Evolutionary conservation across 306 rosid species (phyloP), one percentile per base, ranked within the genome.

Genomic region (Castanea mollissima): DNA sequence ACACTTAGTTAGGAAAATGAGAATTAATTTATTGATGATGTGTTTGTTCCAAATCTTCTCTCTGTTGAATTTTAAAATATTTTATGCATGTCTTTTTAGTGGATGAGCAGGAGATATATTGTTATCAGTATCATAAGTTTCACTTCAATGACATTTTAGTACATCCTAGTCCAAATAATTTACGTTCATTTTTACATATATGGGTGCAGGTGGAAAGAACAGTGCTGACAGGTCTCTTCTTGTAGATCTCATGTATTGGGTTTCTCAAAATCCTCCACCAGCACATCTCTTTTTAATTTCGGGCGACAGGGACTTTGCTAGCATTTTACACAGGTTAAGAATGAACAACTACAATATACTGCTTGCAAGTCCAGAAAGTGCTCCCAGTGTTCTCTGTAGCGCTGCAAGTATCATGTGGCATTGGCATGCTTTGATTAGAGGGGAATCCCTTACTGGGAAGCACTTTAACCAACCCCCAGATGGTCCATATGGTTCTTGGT

Each of bases 361-460:
- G 88, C 92, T 95, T 23, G 99, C 99, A 35, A 69, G 79, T 79
- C 73, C 90, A 1, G 87, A 54, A 69, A 34, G 3, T 81, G 87
- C 92, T 84, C 86, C 92, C 18, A 76, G 83, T 55, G 89, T 86
- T 73, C 92, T 95, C 56, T 84, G 92, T 73, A 89, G 95, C 78
- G 98, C 98, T 58, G 98, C 99, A 80, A 95, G 94, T 80, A 88
- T 93, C 83, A 82, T 89, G 92, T 95, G 99, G 97, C 90, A 87
- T 12, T 95, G 99, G 98, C 5, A 85, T 74, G 85, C 92, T 46
- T 78, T 95, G 87, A 78, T 95, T 72, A 82, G 71, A 74, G 99
- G 96, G 64, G 92, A 91, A 82, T 80, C 82, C 74, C 88, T 88
- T 69, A 73, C 29, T 3, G 98, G 99, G 76, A 92, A 78, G 76